phyloP scores from a whole-genome alignment of 352 stramenopile species.

The Pythium aristosporum region DNA sequence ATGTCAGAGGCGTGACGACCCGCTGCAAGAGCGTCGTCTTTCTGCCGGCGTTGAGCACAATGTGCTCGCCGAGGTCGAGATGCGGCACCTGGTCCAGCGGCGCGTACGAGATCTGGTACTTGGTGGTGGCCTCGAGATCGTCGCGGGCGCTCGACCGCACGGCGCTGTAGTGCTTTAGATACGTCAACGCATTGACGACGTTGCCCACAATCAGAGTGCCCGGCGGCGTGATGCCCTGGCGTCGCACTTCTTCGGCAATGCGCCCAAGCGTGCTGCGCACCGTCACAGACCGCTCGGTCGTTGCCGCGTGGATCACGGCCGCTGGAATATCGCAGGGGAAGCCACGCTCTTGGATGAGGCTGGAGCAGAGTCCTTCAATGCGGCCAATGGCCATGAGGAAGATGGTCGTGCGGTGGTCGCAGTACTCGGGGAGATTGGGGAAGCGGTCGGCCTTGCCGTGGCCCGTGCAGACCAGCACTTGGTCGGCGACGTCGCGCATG shows the following conservation, averaged over 20 bases:
- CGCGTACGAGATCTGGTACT: constrained; percentile 73
- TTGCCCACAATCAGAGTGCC: constrained; percentile 94
- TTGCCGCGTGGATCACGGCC: constrained; percentile 92
- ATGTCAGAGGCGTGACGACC: constrained; percentile 3
- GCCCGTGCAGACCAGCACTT: constrained; percentile 92
- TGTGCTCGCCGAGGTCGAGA: constrained; percentile 59
- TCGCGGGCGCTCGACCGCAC: constrained; percentile 31
- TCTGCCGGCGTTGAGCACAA: constrained; percentile 37
- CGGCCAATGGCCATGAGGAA: constrained; percentile 98
- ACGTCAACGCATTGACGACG: constrained; percentile 82
- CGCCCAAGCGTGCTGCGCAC: constrained; percentile 87
- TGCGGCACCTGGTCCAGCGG: constrained; percentile 46
- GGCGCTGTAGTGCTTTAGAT: constrained; percentile 64
- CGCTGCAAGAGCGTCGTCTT: constrained; percentile 7
- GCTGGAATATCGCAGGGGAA: constrained; percentile 92
- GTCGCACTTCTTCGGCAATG: constrained; percentile 88
- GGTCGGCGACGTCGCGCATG: constrained; percentile 93
- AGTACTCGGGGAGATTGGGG: constrained; percentile 94
- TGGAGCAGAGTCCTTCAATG: constrained; percentile 84
- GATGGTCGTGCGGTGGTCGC: constrained; percentile 94
- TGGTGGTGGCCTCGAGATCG: constrained; percentile 32
- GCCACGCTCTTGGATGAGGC: constrained; percentile 70
- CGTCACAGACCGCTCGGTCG: constrained; percentile 86
- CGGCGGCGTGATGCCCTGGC: constrained; percentile 85
- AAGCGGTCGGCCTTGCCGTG: constrained; percentile 92